Evolutionary conservation across 2,329 filamentous ascomycete species (phyloP), one percentile per base, ranked within the genome.

Genomic region (Periconia macrospinosa): DNA sequence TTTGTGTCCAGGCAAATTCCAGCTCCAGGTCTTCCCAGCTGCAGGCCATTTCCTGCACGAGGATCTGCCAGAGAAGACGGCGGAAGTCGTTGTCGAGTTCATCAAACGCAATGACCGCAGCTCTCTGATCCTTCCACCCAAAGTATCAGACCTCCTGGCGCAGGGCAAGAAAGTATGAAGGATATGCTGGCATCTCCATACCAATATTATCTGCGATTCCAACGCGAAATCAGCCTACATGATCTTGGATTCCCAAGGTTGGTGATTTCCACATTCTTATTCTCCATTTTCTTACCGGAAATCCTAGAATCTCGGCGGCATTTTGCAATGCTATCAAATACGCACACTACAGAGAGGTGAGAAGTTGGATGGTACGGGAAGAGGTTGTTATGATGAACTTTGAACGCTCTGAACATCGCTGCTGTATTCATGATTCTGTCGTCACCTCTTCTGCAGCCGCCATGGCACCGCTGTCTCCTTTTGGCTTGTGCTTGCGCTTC

Each of bases 41-140:
- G 92, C 94, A 1, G 94, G 94, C 0, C 94, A 99, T 73, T 99
- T 99, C 68, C 86, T 99, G 52, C 94, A 99, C 61, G 94, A 99
- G 73, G 94, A 99, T 72, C 83, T 93, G 47, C 92, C 94, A 0
- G 89, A 92, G 67, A 95, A 93, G 79, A 95, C 89, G 42, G 94
- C 94, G 0, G 81, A 89, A 62, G 83, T 91, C 9, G 78, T 97
- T 48, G 90, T 89, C 1, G 94, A 99, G 70, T 97, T 99, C 70
- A 93, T 94, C 68, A 88, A 87, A 61, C 82, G 94, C 49, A 99
- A 99, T 69, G 93, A 97, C 75, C 83, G 92, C 56, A 91, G 86
- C 65, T 83, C 87, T 11, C 73, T 99, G 54, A 89, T 97, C 1
- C 78, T 99, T 58, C 94, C 94, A 30, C 92, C 92, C 0, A 99